Conservation (phyloP, 768 basidiomycete species). For the Xerocomellus chrysenteron region DNA sequence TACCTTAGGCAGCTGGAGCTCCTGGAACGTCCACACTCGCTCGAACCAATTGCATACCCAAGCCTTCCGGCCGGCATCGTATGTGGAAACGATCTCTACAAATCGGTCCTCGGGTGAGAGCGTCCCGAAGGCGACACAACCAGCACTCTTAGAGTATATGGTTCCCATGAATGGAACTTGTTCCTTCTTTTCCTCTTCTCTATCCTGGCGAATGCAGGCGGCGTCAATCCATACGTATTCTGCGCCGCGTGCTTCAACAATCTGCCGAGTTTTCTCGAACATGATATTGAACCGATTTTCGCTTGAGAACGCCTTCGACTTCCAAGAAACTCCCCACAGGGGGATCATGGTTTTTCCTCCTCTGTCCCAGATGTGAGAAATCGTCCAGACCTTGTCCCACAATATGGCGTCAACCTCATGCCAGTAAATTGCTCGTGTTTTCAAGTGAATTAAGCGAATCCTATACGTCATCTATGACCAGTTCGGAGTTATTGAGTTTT, state of each 20-base stretch:
- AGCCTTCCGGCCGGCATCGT: slow-evolving; percentile 6
- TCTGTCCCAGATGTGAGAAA: slow-evolving; percentile 10
- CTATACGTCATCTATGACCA: not conserved
- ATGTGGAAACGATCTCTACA: not conserved
- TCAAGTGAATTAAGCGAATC: slow-evolving; percentile 4
- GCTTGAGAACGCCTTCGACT: slow-evolving; percentile 5
- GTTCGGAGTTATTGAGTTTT: not conserved
- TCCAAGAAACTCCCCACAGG: not conserved
- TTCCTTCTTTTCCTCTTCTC: not conserved
- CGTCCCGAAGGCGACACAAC: slow-evolving; percentile 10
- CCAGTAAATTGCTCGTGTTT: not conserved
- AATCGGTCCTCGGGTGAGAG: not conserved
- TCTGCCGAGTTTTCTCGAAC: not conserved
- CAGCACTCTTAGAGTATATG: slow-evolving; percentile 9
- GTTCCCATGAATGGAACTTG: slow-evolving; percentile 7
- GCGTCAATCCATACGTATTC: slow-evolving; percentile 13
- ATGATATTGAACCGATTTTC: slow-evolving; percentile 1
- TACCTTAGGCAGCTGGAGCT: slow-evolving; percentile 6
- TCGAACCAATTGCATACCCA: slow-evolving; percentile 16
- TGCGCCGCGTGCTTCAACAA: not conserved
- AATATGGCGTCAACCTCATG: not conserved
- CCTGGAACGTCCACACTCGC: slow-evolving; percentile 16
- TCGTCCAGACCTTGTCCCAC: slow-evolving; percentile 9
- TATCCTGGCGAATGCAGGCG: slow-evolving; percentile 4
- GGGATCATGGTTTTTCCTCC: not conserved